Base-by-base conservation (phyloP, 192 early-diverging fungal genomes). In the Rhizophagus clarus region DNA sequence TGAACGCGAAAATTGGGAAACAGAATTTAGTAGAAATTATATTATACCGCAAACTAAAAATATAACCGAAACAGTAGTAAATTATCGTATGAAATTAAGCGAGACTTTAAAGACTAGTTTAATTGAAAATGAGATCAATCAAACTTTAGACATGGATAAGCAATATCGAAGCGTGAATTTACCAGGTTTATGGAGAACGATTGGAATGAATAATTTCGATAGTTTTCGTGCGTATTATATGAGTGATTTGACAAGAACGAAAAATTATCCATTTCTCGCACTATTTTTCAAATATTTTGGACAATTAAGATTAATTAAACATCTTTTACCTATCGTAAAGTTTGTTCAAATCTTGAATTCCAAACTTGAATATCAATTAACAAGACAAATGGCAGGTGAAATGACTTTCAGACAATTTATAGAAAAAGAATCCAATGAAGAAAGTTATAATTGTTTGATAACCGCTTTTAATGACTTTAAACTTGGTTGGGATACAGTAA, bases 141-240 rank as follows among this genome's bases (percentile, higher is more conserved):
- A 79, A 68, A 73, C 66, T 4, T 12, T 20, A 68, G 26, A 8
- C 15, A 77, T 64, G 62, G 24, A 34, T 29, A 17, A 64, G 31
- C 20, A 40, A 67, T 40, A 77, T 66, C 24, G 63, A 67, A 60
- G 62, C 32, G 10, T 26, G 31, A 10, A 74, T 31, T 45, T 66
- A 31, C 70, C 73, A 22, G 34, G 61, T 75, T 71, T 80, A 26
- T 80, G 79, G 79, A 34, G 79, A 37, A 26, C 17, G 22, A 31
- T 72, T 45, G 72, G 72, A 28, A 34, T 14, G 4, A 45, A n/a
- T 20, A 75, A 26, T 32, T 32, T 45, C 34, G 71, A 80, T 14
- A 68, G 37, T 74, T 40, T 80, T 31, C 26, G 61, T 17, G 71
- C 68, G 4, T 66, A 74, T 66, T 80, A 61, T 66, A 31, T 17